These are phyloP conservation scores for Sisymbrium altissimum DNA, from an alignment of 345 rosid species.

Conservation along the genomic window DNA sequence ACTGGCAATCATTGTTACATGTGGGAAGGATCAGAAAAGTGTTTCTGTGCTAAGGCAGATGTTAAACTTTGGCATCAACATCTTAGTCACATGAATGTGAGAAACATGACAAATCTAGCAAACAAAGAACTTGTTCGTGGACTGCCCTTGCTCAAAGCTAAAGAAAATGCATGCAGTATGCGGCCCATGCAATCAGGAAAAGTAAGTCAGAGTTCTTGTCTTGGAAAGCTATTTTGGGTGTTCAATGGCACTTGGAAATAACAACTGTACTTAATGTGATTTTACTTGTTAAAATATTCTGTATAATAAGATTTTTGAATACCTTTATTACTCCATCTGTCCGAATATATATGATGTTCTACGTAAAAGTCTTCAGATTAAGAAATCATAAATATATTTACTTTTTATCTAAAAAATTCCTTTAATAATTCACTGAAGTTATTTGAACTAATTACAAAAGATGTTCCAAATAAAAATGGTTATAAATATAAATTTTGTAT, in stretches of 20 bases:
- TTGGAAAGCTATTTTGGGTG: background rate
- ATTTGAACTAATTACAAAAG: too few species aligned
- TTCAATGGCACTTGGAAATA: background rate
- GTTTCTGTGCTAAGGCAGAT: background rate
- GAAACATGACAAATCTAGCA: background rate
- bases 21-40: background rate
- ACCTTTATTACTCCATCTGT: too few species aligned
- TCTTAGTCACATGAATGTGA: background rate
- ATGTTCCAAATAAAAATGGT: too few species aligned
- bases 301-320: too few species aligned
- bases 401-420: too few species aligned
- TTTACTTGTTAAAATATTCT: background rate
- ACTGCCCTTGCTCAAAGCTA: background rate
- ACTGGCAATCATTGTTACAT: background rate
- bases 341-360: too few species aligned
- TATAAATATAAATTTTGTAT: too few species aligned
- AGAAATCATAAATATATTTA: too few species aligned
- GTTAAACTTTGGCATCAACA: background rate
- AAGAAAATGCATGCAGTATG: background rate
- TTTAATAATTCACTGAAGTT: too few species aligned
- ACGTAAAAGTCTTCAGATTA: too few species aligned
- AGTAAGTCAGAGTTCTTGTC: background rate
- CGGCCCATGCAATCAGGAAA: background rate
- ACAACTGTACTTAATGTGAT: background rate
- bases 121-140: background rate